Evolutionary conservation across 345 rosid species (phyloP), one percentile per base, ranked within the genome.

Genomic region (Brassica nigra): DNA sequence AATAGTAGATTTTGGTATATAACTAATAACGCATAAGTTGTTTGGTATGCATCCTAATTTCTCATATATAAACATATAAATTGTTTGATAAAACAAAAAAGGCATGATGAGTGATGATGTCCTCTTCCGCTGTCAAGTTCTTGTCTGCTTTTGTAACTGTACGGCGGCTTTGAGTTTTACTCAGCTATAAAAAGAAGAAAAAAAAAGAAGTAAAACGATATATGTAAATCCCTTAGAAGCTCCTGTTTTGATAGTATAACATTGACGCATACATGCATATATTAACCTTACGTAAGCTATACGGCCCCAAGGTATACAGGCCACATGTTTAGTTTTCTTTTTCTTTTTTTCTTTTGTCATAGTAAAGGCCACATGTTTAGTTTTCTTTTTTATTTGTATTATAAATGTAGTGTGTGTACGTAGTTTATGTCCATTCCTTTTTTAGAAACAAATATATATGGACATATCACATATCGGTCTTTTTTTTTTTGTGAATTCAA

Each of bases 141-240:
- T 39, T 66, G 73, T 76, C n/a, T 71, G 55, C 12, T 70, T 77
- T 20, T 49, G 70, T 68, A 29, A 63, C 20, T 63, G 44, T 68
- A 39, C 61, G 68, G 33, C 65, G 44, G 47, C 62, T 58, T 68
- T 42, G 47, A 76, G 7, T 11, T 65, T 65, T 16, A 64, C 68
- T 33, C 37, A 33, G 12, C 68, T 64, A 15, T 64, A 4, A 6
- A 2, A 59, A 47, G 15, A 37, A 36, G 39, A 36, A 8, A 37
- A 44, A 44, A 37, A 10, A 8, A 37, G 12, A 44, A 4, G 15
- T 12, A 44, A 47, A 47, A 10, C 4, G 52, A 44, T 44, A 44
- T 37, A 37, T 37, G 44, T 44, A 44, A 12, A 44, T 44, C 52
- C 52, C 52, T 44, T 44, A 12, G 11, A 44, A 44, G 52, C n/a